A percentile compares a stretch with the other conserved stretches of the same genome.
These are phyloP conservation scores for Dryas drummondii DNA, from an alignment of 306 rosid species.

Conservation along the genomic window DNA sequence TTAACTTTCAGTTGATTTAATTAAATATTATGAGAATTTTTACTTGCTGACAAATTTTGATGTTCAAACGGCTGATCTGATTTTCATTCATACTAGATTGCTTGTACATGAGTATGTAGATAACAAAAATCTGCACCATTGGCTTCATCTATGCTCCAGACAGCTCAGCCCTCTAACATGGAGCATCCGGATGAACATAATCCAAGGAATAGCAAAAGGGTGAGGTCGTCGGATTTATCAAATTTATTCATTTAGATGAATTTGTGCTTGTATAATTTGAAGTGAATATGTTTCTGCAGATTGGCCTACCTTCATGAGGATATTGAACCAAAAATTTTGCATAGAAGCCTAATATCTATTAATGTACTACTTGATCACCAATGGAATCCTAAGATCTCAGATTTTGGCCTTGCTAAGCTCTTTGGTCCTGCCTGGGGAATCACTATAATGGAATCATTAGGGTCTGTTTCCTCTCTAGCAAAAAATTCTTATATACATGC, in stretches of 20 bases:
- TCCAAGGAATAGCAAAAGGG: constrained; percentile 70
- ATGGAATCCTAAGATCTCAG: constrained; percentile 59
- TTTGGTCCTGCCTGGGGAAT: constrained; percentile 32
- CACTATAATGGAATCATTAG: constrained; percentile 37
- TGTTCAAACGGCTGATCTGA: not conserved
- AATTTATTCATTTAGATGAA: not conserved
- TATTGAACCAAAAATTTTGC: constrained; percentile 56
- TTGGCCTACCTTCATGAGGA: constrained; percentile 70
- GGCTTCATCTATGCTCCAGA: constrained; percentile 59
- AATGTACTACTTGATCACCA: constrained; percentile 54
- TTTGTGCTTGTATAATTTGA: not conserved
- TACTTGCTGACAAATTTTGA: not conserved
- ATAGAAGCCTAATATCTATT: constrained; percentile 49
- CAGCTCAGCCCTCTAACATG: constrained; percentile 58
- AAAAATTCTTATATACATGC: not conserved
- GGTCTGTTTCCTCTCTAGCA: constrained; percentile 34
- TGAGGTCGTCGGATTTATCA: constrained; percentile 22
- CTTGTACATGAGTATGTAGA: constrained; percentile 56
- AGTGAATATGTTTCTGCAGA: constrained; percentile 37
- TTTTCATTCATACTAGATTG: constrained; percentile 38
- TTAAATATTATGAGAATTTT: not conserved
- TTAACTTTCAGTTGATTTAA: too few species aligned
- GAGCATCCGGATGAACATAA: constrained; percentile 49
- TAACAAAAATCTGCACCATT: constrained; percentile 51
- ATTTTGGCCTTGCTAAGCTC: constrained; percentile 51